These are phyloP conservation scores for Drosera spatulata DNA, from an alignment of 179 eudicot species.

Conservation along the genomic window DNA sequence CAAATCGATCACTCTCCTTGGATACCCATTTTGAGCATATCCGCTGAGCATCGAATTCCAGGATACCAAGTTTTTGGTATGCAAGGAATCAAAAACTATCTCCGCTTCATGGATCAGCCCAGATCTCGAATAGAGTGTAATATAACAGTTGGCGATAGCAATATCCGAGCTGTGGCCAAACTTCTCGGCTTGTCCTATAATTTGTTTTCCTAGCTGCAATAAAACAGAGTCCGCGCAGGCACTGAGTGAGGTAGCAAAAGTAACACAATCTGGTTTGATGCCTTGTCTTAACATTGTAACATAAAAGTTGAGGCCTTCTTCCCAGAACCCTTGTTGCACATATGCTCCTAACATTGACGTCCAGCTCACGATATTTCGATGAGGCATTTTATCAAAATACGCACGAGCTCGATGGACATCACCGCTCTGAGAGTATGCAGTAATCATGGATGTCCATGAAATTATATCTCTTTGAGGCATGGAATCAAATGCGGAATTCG, in stretches of 20 bases:
- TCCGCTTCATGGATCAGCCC: constrained; percentile 44
- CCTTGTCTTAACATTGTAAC: constrained; percentile 27
- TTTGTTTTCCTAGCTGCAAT: constrained; percentile 40
- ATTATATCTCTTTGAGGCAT: constrained; percentile 32
- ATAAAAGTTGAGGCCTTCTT: constrained; percentile 37
- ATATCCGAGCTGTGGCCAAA: constrained; percentile 23
- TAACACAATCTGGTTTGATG: constrained; percentile 30
- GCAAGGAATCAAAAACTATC: constrained; percentile 23
- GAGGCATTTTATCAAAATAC: constrained; percentile 16
- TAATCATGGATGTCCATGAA: constrained; percentile 46
- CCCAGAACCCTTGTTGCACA: constrained; percentile 10
- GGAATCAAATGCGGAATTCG: constrained; percentile 27
- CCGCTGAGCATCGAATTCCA: constrained; percentile 55
- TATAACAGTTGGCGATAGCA: constrained; percentile 37
- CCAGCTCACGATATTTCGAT: constrained; percentile 16
- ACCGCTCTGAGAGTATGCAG: constrained; percentile 38
- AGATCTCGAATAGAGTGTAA: constrained; percentile 48
- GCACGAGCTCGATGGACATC: constrained; percentile 12
- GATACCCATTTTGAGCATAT: constrained; percentile 47
- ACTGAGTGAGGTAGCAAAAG: constrained; percentile 31
- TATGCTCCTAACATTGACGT: constrained; percentile 16
- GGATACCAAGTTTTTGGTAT: constrained; percentile 29
- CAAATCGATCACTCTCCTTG: constrained; percentile 26
- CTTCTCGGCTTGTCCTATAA: constrained; percentile 38
- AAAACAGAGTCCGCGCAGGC: constrained; percentile 54